These are phyloP conservation scores for Aspergillus bertholletiae DNA, from an alignment of 495 filamentous ascomycete genomes.

Conservation along the genomic window DNA sequence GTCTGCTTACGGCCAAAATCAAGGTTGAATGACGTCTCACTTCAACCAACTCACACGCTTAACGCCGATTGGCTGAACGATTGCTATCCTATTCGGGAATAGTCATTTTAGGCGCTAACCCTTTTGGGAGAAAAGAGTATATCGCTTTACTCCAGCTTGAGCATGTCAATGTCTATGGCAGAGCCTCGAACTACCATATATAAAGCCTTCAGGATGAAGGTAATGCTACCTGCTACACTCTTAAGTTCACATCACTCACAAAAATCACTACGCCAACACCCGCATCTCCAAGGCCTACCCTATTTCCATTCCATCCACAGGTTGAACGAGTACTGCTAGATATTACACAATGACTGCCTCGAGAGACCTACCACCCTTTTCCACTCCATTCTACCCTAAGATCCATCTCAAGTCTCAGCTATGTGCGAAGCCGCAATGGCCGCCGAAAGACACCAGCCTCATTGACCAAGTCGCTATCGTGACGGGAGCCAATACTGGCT, in stretches of 20 bases:
- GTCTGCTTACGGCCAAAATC: no score
- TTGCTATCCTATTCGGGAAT: no score
- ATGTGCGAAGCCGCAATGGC: neutral
- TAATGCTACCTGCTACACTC: neutral
- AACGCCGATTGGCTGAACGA: no score
- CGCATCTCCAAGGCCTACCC: neutral
- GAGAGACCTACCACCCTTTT: neutral
- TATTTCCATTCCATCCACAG: neutral
- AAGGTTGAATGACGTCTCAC: no score
- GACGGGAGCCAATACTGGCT: slow-evolving; percentile 43
- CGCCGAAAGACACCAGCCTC: slow-evolving; percentile 6
- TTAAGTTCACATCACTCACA: neutral
- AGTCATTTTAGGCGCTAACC: no score
- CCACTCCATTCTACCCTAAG: neutral
- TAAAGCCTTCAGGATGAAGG: neutral
- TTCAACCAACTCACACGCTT: no score
- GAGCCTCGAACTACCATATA: neutral
- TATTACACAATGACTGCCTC: neutral
- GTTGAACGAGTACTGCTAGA: neutral
- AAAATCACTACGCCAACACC: neutral
- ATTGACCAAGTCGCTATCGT: slow-evolving; percentile 40
- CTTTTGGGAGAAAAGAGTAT: no score
- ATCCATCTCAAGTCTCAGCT: neutral
- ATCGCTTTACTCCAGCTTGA: no score
- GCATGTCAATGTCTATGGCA: no score